phyloP scores from a whole-genome alignment of 805 yeast genomes.

The Candida coquimbonensis region DNA sequence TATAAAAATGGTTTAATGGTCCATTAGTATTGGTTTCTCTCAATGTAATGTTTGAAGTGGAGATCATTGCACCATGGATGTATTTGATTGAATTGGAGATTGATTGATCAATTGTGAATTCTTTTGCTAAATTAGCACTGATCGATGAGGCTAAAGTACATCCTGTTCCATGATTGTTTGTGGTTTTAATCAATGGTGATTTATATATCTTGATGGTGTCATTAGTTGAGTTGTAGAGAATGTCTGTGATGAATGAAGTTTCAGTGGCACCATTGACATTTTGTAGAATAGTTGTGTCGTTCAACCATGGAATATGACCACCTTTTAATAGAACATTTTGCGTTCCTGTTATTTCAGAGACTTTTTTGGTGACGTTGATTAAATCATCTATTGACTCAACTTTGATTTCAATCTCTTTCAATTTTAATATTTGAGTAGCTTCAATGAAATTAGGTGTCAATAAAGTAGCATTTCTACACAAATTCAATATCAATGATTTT shows the following conservation, averaged over 20 bases:
- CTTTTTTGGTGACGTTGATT: slow-evolving; percentile 29
- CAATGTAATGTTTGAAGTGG: slow-evolving; percentile 35
- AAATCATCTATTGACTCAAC: slow-evolving; percentile 35
- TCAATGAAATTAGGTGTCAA: slow-evolving; percentile 75
- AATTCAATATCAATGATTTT: slow-evolving; percentile 31
- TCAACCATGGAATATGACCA: slow-evolving; percentile 56
- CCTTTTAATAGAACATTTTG: slow-evolving; percentile 66
- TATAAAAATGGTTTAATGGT: slow-evolving; percentile 64
- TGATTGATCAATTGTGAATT: slow-evolving; percentile 38
- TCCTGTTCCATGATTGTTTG: slow-evolving; percentile 83
- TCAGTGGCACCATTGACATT: slow-evolving; percentile 13
- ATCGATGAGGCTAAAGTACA: slow-evolving; percentile 81
- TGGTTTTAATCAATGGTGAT: slow-evolving; percentile 39
- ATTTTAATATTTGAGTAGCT: slow-evolving; percentile 38
- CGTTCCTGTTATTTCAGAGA: slow-evolving; percentile 36
- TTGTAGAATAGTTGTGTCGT: slow-evolving; percentile 7
- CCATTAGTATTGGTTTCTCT: slow-evolving; percentile 42
- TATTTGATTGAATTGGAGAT: slow-evolving; percentile 54
- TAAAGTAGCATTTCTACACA: slow-evolving; percentile 49
- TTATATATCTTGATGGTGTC: slow-evolving; percentile 36
- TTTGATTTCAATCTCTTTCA: slow-evolving; percentile 23
- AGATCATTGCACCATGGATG: slow-evolving; percentile 57
- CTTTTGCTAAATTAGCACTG: slow-evolving; percentile 65
- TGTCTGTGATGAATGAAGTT: slow-evolving; percentile 37
- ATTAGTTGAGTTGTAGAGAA: slow-evolving; percentile 39